A percentile compares a stretch with the other conserved stretches of the same genome.
Conservation (phyloP, 2,329 filamentous ascomycete genomes). For the Davidsoniella eucalypti region DNA sequence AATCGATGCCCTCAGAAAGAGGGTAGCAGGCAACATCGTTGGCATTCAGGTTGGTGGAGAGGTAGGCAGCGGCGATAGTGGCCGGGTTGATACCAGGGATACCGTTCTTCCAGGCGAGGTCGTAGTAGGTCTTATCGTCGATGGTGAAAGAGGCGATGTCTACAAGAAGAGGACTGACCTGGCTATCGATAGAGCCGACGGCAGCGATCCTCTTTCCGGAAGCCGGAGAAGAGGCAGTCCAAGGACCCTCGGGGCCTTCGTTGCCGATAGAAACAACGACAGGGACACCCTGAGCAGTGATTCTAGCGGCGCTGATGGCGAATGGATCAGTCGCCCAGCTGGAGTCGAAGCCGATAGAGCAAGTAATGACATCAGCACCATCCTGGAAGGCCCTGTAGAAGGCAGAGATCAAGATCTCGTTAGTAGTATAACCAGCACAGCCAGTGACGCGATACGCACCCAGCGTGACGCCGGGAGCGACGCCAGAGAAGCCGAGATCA, state of each 20-base stretch:
- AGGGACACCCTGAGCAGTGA: conserved; percentile 18
- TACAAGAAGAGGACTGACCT: conserved; percentile 25
- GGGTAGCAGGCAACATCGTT: neutral
- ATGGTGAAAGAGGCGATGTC: conserved; percentile 26
- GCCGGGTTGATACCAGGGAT: neutral
- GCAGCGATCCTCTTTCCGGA: conserved; percentile 12
- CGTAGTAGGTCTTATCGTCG: conserved; percentile 15
- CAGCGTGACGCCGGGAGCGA: conserved; percentile 25
- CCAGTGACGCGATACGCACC: conserved; percentile 25
- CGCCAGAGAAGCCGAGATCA: conserved; percentile 24
- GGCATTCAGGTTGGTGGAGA: neutral
- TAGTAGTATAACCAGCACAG: conserved; percentile 20
- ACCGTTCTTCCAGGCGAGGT: conserved; percentile 1
- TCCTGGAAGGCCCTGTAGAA: conserved; percentile 28
- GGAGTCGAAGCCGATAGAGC: conserved; percentile 17
- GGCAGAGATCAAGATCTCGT: conserved; percentile 26
- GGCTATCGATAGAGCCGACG: conserved; percentile 34
- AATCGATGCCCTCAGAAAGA: neutral
- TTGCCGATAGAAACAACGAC: conserved; percentile 19
- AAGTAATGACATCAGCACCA: conserved; percentile 21
- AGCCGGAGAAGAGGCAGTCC: conserved; percentile 16
- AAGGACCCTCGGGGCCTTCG: conserved; percentile 15
- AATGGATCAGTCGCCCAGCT: conserved; percentile 18
- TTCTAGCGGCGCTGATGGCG: conserved; percentile 17
- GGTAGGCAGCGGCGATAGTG: neutral